Base-by-base conservation (phyloP, 805 yeast species). In the Ogataea corticis region DNA sequence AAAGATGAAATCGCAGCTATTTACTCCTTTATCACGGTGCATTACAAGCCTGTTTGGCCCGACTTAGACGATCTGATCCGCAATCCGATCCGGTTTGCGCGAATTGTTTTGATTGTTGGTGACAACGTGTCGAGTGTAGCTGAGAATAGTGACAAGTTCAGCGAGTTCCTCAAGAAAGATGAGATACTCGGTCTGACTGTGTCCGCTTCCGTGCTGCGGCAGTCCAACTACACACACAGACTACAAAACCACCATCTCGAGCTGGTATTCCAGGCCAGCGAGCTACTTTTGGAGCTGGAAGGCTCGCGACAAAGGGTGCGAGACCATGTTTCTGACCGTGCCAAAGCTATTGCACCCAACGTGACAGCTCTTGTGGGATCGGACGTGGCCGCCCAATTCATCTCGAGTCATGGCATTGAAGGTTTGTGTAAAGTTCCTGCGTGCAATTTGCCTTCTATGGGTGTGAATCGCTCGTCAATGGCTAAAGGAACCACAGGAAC, bases 401-500 rank as follows among this genome's bases (percentile, higher is more conserved):
- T 92, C 18, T 76, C 87, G 1, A 71, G 76, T 14, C 95, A 96
- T 2, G 89, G 96, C 0, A 62, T 92, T 4, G 68, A 67, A 11
- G 82, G 79, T 6, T 66, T 92, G 9, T 79, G 89, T 2, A 67
- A 65, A 25, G 79, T 87, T 0, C 96, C 97, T 0, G 75, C 96
- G 3, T 87, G 97, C 56, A 92, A 92, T 59, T 57, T 92, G 17
- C 82, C 96, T 0, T 79, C 95, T 0, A 67, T 88, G 38, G 97
- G 96, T 0, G 76, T 77, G 12, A 74, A 73, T 34, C 65, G 74
- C 42, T 63, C 66, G 33, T 62, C 70, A 0, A 57, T 69, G 15
- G 73, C 72, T 0, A 61, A 70, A 36, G 77, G 79, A 5, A 64
- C 68, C 11, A 56, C 68, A 12, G 80, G 78, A 10, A 69, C 75